Evolutionary conservation across 305 asterid genomes (phyloP), one percentile per base, ranked within the genome.

Genomic region (Fraxinus ornus): DNA sequence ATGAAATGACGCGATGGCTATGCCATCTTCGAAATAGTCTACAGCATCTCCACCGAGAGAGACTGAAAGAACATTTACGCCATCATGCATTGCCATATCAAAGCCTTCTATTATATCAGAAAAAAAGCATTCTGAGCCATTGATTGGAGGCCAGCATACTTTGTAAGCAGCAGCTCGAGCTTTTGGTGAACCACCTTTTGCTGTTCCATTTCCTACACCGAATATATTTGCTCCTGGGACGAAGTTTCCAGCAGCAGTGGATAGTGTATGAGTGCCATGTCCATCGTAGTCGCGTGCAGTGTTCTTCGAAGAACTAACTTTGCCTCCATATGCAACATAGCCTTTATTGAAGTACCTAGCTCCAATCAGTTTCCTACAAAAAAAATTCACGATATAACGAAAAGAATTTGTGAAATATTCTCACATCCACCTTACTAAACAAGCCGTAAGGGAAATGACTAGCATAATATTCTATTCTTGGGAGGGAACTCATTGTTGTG

Each of bases 71-170:
- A 85, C 84, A 4, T 85, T 83, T 4, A 85, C 88, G 13, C 88
- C 88, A 32, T 85, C 88, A 7, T 82, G 76, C n/a, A 85, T 85
- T 60, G 88, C 88, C 22, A 22, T 75, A 73, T 85, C 88, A 72
- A 82, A 82, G 9, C 75, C 88, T 79, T 79, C 36, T 5, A 85
- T 35, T n/a, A 85, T 82, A 76, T 85, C 88, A 15, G 88, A 78
- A 0, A 79, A 84, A 60, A 71, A 28, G 72, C 86, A 85, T 12
- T 60, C 74, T 7, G 26, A 41, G 21, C 83, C 83, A 17, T 73
- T 7, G 39, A 41, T 47, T 71, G 76, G n/a, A 33, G 84, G 44
- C 83, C 80, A 57, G 28, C 83, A 79, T 32, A 62, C 83, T 57
- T 82, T 82, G 81, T 82, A 82, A 6, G 84, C 33, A 62, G 84